phyloP scores from a whole-genome alignment of 306 rosid genomes.

The Ceratonia siliqua region DNA sequence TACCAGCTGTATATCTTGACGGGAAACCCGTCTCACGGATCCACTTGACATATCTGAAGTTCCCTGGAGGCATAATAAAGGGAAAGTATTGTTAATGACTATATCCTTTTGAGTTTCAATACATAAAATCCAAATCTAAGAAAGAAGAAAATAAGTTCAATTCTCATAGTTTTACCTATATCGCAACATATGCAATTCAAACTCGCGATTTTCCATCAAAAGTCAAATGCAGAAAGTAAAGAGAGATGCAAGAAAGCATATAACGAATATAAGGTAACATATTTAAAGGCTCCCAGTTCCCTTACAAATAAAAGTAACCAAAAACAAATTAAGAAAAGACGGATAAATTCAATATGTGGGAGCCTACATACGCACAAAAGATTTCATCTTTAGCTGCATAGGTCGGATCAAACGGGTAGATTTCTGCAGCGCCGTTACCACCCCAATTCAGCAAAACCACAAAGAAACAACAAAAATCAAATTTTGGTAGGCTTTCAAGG shows the following conservation, averaged over 20 bases:
- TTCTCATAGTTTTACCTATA: neutral
- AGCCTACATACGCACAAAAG: too few species aligned
- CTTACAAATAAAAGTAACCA: neutral
- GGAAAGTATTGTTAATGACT: neutral
- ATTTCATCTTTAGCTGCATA: neutral
- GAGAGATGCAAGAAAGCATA: neutral
- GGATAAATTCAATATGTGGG: neutral
- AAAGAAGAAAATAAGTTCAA: neutral
- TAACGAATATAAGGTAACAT: neutral
- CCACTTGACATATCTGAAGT: slow-evolving; percentile 69
- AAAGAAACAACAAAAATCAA: neutral
- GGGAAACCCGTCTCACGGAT: slow-evolving; percentile 74
- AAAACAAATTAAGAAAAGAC: neutral
- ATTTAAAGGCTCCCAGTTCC: neutral
- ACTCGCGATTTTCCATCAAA: slow-evolving; percentile 2
- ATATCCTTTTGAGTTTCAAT: slow-evolving; percentile 1
- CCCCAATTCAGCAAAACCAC: neutral
- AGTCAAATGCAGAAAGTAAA: neutral
- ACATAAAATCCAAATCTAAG: slow-evolving; percentile 11
- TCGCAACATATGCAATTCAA: neutral
- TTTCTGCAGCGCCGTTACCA: neutral
- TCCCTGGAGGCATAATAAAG: slow-evolving; percentile 24
- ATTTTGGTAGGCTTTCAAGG: neutral
- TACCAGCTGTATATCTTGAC: slow-evolving; percentile 88
- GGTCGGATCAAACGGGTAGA: slow-evolving; percentile 16